Conservation (phyloP, 1,139 yeast species). For the Yamadazyma sp. region DNA sequence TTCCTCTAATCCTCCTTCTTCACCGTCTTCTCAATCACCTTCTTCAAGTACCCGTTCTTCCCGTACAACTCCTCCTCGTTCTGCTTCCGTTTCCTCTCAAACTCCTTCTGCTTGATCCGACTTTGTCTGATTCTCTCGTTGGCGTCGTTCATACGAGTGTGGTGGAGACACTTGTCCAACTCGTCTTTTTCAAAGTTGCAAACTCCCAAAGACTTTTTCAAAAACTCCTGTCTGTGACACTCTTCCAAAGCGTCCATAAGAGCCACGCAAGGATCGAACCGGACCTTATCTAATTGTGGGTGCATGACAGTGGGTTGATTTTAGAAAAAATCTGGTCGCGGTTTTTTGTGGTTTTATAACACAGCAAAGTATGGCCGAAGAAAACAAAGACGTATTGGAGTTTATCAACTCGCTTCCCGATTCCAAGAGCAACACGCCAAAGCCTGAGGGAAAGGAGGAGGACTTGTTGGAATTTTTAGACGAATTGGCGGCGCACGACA, state of each 20-base stretch:
- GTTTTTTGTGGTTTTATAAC: background rate
- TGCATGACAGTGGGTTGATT: constrained; percentile 29
- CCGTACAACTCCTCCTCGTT: constrained; percentile 80
- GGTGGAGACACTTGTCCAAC: constrained; percentile 73
- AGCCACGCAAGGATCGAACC: constrained; percentile 65
- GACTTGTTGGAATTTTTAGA: constrained; percentile 87
- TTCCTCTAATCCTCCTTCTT: background rate
- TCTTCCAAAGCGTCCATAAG: constrained; percentile 86
- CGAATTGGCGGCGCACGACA: constrained; percentile 61
- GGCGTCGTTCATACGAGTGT: constrained; percentile 69
- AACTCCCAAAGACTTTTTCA: constrained; percentile 75
- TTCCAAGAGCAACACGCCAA: constrained; percentile 42
- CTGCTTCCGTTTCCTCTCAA: constrained; percentile 58
- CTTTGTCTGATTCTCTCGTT: constrained; percentile 59
- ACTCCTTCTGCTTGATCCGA: constrained; percentile 53
- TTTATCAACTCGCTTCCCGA: constrained; percentile 88
- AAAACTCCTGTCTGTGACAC: constrained; percentile 75
- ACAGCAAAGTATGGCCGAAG: constrained; percentile 3
- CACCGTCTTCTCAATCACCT: constrained; percentile 39
- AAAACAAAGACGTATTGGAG: constrained; percentile 76
- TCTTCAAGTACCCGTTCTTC: constrained; percentile 67
- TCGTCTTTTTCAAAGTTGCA: constrained; percentile 87
- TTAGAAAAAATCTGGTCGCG: background rate
- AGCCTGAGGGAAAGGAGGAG: constrained; percentile 52
- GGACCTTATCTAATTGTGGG: constrained; percentile 46